Conservation (phyloP, 371 early-diverging fungal species). For the Basidiobolus meristosporus region DNA sequence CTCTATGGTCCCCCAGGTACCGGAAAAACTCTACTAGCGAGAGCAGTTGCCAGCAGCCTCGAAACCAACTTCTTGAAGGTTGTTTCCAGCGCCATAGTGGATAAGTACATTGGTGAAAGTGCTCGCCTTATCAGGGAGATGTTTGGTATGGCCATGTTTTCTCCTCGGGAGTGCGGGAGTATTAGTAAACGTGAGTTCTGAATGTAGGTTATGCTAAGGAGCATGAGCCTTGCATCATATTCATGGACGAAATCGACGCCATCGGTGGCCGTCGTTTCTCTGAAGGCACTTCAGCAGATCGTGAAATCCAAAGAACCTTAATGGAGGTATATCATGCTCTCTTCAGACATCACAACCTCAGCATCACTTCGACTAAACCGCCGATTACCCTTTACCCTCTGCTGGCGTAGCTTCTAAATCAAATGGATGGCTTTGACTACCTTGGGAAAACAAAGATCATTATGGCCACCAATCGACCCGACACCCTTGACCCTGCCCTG, state of each 20-base stretch:
- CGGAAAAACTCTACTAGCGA: no score
- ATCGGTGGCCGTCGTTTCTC: slow-evolving; percentile 98
- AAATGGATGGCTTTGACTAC: slow-evolving; percentile 99
- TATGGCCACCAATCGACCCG: slow-evolving; percentile 99
- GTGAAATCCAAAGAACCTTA: slow-evolving; percentile 98
- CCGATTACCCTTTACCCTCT: no score
- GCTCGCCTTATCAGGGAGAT: slow-evolving; percentile 95
- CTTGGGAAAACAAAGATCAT: slow-evolving; percentile 97
- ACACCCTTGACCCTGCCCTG: slow-evolving; percentile 97
- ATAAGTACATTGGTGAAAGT: slow-evolving; percentile 98
- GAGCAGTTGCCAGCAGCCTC: slow-evolving; percentile 93
- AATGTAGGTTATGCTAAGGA: slow-evolving; percentile 84
- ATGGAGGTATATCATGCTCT: slow-evolving; percentile 52
- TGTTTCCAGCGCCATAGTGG: slow-evolving; percentile 95
- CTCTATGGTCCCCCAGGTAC: slow-evolving; percentile 99
- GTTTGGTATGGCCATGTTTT: slow-evolving; percentile 26
- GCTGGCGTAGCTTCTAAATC: slow-evolving; percentile 63
- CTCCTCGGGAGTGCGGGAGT: not conserved
- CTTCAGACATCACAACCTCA: not conserved
- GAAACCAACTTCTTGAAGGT: slow-evolving; percentile 97
- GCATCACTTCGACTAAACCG: no score
- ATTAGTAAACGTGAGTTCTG: slow-evolving; percentile 26
- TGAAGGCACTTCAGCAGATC: slow-evolving; percentile 98
- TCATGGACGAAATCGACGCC: slow-evolving; percentile 99
- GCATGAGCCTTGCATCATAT: slow-evolving; percentile 99